phyloP scores from a whole-genome alignment of 176 grass and related monocot genomes.

The Juncus inflexus region DNA sequence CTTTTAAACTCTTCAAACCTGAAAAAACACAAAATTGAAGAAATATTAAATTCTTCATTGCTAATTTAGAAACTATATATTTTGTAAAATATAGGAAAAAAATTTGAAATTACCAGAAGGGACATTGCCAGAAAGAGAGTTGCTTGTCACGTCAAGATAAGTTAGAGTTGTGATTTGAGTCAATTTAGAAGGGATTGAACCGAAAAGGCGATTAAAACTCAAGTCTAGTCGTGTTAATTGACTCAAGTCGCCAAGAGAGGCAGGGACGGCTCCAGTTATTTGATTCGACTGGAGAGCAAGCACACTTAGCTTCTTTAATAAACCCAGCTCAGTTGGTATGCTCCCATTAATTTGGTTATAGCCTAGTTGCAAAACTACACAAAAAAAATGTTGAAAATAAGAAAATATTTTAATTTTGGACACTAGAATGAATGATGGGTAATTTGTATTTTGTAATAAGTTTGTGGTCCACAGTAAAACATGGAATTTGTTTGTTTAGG shows the following conservation, averaged over 20 bases:
- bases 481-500: slow-evolving; percentile 13
- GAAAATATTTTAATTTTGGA: background rate
- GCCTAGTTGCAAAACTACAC: slow-evolving; percentile 75
- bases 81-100: background rate
- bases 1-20: slow-evolving; percentile 56
- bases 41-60: background rate
- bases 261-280: slow-evolving; percentile 66
- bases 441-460: no score
- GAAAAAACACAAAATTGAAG: slow-evolving; percentile 12
- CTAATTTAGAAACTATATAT: background rate
- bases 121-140: slow-evolving; percentile 69
- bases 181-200: slow-evolving; percentile 71
- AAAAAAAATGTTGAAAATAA: background rate
- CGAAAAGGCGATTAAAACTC: slow-evolving; percentile 70
- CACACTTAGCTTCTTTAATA: slow-evolving; percentile 56
- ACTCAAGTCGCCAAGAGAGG: slow-evolving; percentile 48
- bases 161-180: slow-evolving; percentile 40
- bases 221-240: slow-evolving; percentile 63
- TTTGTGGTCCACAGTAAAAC: slow-evolving; percentile 3
- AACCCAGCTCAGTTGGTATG: slow-evolving; percentile 63
- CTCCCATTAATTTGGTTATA: slow-evolving; percentile 70
- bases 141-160: slow-evolving; percentile 56
- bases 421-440: no score
- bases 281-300: slow-evolving; percentile 74
- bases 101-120: slow-evolving; percentile 48